A percentile compares a stretch with the other conserved stretches of the same genome.
phyloP scores from a whole-genome alignment of 2,329 filamentous ascomycete genomes.

The Pseudopithomyces chartarum region DNA sequence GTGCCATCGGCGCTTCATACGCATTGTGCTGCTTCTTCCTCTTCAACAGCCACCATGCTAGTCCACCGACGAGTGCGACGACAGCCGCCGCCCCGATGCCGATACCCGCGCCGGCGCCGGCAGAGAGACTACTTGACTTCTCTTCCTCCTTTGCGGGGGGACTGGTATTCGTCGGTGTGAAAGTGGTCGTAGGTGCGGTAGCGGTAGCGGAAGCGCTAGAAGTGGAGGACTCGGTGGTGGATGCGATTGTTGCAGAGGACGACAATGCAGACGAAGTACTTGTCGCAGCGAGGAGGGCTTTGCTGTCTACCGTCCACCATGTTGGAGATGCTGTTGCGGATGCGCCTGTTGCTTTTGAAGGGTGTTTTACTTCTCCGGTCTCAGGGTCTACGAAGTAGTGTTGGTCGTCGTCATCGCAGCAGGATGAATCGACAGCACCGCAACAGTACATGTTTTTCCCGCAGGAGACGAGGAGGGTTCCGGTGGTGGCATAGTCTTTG shows the following conservation, averaged over 20 bases:
- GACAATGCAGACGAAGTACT: neutral
- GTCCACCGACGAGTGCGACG: neutral
- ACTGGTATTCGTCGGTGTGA: neutral
- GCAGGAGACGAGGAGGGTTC: neutral
- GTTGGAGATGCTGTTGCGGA: neutral
- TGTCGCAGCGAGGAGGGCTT: neutral
- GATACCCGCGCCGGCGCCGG: neutral
- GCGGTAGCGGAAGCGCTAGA: neutral
- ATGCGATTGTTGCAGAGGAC: neutral
- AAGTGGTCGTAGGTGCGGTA: neutral
- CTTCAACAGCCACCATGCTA: neutral
- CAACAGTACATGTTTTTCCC: conserved; percentile 3
- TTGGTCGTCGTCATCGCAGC: neutral
- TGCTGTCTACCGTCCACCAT: conserved; percentile 3
- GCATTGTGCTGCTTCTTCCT: neutral
- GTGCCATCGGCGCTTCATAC: neutral
- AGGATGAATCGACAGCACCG: neutral
- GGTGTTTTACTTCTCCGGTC: neutral
- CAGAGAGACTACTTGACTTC: neutral
- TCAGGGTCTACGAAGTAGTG: neutral
- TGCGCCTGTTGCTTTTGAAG: neutral
- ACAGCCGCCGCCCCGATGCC: neutral
- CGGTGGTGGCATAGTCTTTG: neutral
- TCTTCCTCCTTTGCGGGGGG: neutral
- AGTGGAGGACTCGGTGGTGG: neutral